Percentiles rank a stretch among this genome's conserved stretches.
Conservation (phyloP, 768 basidiomycete genomes). For the Scleroderma citrinum region DNA sequence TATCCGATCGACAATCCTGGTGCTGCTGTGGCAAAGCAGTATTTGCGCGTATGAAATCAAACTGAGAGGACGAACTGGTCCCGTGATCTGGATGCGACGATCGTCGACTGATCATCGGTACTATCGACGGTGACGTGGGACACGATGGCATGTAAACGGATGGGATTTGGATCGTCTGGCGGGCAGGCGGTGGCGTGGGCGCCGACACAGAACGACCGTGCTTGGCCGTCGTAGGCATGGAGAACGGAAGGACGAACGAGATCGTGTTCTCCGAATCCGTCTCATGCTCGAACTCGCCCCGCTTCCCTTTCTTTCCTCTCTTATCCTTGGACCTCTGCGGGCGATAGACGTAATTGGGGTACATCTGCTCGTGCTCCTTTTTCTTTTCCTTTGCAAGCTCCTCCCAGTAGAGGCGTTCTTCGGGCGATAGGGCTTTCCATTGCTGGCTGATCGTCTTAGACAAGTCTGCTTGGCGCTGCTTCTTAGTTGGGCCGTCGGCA, state of each 20-base stretch:
- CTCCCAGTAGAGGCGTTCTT: slow-evolving; percentile 72
- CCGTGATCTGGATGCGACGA: slow-evolving; percentile 46
- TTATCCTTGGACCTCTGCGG: slow-evolving; percentile 51
- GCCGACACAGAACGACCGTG: slow-evolving; percentile 47
- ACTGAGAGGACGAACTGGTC: slow-evolving; percentile 40
- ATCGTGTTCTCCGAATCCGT: slow-evolving; percentile 50
- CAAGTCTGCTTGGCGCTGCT: slow-evolving; percentile 72
- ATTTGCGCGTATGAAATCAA: slow-evolving; percentile 37
- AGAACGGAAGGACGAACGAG: slow-evolving; percentile 37
- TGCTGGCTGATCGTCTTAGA: slow-evolving; percentile 79
- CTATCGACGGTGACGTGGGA: slow-evolving; percentile 52
- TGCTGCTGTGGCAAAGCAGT: slow-evolving; percentile 36
- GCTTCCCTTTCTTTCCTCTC: slow-evolving; percentile 42
- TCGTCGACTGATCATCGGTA: slow-evolving; percentile 56
- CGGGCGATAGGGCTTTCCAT: slow-evolving; percentile 63
- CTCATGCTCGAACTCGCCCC: slow-evolving; percentile 31
- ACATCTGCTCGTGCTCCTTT: slow-evolving; percentile 69
- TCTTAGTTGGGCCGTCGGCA: slow-evolving; percentile 45
- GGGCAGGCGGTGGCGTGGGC: slow-evolving; percentile 55
- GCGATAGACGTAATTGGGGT: slow-evolving; percentile 75
- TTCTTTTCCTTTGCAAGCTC: slow-evolving; percentile 72
- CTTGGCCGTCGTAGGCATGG: slow-evolving; percentile 37
- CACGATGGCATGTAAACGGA: slow-evolving; percentile 59
- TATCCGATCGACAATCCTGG: slow-evolving; percentile 25
- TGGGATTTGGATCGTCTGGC: slow-evolving; percentile 66